Evolutionary conservation across 495 filamentous ascomycete genomes (phyloP).

Genomic region (Aspergillus egyptiacus): DNA sequence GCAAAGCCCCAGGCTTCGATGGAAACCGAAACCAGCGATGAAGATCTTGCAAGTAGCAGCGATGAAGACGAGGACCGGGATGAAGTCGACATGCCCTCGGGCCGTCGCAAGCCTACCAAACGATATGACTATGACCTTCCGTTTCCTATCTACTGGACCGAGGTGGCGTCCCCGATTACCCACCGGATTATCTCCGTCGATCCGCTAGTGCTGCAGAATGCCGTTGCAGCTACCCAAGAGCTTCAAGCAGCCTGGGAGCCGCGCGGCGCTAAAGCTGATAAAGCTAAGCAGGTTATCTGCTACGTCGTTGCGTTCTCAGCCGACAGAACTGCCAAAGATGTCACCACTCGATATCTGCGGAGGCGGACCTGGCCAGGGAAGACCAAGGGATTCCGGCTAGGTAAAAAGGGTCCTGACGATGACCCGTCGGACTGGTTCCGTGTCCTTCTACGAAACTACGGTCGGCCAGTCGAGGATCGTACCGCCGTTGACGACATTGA

Average conservation of each 20-base stretch:
- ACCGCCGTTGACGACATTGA: conserved; percentile 73
- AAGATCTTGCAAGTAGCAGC: conserved; percentile 18
- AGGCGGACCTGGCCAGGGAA: conserved; percentile 79
- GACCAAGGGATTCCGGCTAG: conserved; percentile 80
- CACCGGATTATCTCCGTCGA: conserved; percentile 75
- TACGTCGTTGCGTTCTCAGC: conserved; percentile 84
- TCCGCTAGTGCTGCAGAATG: conserved; percentile 59
- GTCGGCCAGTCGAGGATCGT: conserved; percentile 47
- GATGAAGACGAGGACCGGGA: conserved; percentile 12
- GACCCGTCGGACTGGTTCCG: conserved; percentile 83
- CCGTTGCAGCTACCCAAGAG: conserved; percentile 62
- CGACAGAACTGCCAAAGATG: conserved; percentile 89
- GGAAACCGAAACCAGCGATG: conserved; percentile 5
- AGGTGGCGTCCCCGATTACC: conserved; percentile 74
- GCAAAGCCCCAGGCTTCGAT: conserved; percentile 16
- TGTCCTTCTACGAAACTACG: conserved; percentile 66
- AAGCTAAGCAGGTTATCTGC: conserved; percentile 81
- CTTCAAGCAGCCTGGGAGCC: conserved; percentile 74
- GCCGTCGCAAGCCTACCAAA: conserved; percentile 20
- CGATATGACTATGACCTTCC: conserved; percentile 61
- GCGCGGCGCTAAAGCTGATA: conserved; percentile 72
- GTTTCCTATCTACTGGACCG: conserved; percentile 90
- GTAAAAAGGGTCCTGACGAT: conserved; percentile 69
- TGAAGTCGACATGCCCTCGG: conserved; percentile 10
- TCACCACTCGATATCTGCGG: conserved; percentile 88